Base-by-base conservation (phyloP, 2,329 filamentous ascomycete genomes). In the Cryphonectria parasitica region DNA sequence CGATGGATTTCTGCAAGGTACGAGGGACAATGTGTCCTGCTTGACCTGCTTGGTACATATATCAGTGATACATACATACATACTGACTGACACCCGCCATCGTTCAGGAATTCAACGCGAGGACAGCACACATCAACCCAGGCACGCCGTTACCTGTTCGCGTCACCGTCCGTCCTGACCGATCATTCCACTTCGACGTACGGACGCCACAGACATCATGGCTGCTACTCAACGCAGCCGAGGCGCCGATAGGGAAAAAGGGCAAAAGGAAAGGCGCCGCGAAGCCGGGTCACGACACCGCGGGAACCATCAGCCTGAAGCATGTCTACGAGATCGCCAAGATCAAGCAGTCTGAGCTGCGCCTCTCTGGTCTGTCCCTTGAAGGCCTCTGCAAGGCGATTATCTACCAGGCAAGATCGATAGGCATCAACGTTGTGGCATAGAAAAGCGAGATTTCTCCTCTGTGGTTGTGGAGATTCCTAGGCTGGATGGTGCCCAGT, bases 1-100 rank as follows among this genome's bases (percentile, higher is more conserved):
- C 93, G 71, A 99, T 99, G 91, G 96, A 99, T 83, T 99, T 98
- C 81, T 98, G 96, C 90, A 98, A 98, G 88, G 95, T 97, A 72
- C 72, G 81, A 63, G 66, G 15, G 45, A 61, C 67, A 22, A 22
- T 31, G 39, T 64, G 67, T 39, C 36, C 11, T 17, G 58, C 64
- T 70, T 67, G n/a, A 45, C 62, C n/a, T 28, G 52, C 67, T 36
- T 22, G n/a, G 71, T 45, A 66, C 66, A 56, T 54, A 28, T 25
- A 56, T n/a, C n/a, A n/a, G n/a, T n/a, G n/a, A 56, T 54, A 28
- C 28, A 56, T 45, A 66, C 66, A 56, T 54, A 28, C 25, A 56
- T 61, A 71, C 73, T 74, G 70, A 73, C 75, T 39, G 36, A 11
- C 36, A 10, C 1, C 10, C 10, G 1, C 69, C 69, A 54, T 73